A percentile compares a stretch with the other conserved stretches of the same genome.
Evolutionary conservation across 495 filamentous ascomycete species (phyloP).

Genomic region (Platismatia glauca): DNA sequence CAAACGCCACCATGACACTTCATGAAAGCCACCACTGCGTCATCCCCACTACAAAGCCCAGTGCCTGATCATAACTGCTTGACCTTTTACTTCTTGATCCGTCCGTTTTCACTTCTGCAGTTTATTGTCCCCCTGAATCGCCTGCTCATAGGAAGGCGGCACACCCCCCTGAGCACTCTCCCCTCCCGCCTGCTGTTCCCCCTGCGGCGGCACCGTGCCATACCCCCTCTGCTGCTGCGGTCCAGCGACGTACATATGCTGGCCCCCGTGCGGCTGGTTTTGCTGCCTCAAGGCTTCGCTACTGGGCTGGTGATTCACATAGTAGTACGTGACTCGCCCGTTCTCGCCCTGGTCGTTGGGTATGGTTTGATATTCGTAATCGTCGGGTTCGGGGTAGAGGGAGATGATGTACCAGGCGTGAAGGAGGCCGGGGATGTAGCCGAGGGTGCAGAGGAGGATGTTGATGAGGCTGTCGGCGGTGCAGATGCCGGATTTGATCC

Average conservation of each 20-base stretch:
- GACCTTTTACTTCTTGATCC: neutral
- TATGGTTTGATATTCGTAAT: conserved; percentile 54
- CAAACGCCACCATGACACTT: neutral
- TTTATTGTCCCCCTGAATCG: conserved; percentile 23
- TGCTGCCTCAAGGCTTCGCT: conserved; percentile 12
- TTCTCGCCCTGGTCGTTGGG: conserved; percentile 45
- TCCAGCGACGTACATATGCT: conserved; percentile 11
- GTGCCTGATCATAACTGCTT: neutral
- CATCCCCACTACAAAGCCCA: neutral
- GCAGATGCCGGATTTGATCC: conserved; percentile 93
- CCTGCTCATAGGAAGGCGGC: conserved; percentile 26
- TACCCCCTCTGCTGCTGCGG: conserved; percentile 19
- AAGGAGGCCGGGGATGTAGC: conserved; percentile 82
- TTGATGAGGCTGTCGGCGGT: conserved; percentile 91
- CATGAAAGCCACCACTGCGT: neutral
- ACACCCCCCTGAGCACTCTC: conserved; percentile 17
- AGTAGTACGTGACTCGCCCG: conserved; percentile 58
- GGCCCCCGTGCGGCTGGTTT: conserved; percentile 11
- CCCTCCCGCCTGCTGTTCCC: conserved; percentile 16
- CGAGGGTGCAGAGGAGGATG: conserved; percentile 80
- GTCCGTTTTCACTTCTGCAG: conserved; percentile 2
- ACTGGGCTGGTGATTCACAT: conserved; percentile 45
- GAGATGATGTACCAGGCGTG: conserved; percentile 98
- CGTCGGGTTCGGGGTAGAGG: conserved; percentile 65
- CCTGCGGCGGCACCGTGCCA: conserved; percentile 18